These are phyloP conservation scores for Pseudogymnoascus sp. DNA, from an alignment of 2,329 filamentous ascomycete species.

Conservation along the genomic window DNA sequence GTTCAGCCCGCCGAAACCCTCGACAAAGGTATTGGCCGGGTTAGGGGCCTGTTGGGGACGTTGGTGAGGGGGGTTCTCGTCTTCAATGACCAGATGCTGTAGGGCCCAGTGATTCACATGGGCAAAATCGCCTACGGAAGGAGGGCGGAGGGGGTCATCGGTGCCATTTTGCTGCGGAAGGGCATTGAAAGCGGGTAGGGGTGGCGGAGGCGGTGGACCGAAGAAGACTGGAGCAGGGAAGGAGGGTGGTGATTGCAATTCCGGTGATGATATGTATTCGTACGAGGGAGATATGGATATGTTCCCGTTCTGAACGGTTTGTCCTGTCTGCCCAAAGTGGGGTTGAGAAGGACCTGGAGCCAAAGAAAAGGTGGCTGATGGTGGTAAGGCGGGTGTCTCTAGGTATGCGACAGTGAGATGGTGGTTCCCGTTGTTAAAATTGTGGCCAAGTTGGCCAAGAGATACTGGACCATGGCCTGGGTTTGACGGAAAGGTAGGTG, in stretches of 20 bases:
- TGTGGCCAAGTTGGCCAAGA: neutral
- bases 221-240: neutral
- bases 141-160: neutral
- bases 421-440: neutral
- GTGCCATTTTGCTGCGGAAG: neutral
- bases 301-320: neutral
- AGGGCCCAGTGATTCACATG: conserved; percentile 1
- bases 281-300: neutral
- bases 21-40: neutral
- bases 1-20: neutral
- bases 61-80: neutral
- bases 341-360: neutral
- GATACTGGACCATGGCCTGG: neutral
- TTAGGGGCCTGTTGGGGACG: neutral
- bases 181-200: neutral
- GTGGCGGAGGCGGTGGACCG: neutral
- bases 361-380: neutral
- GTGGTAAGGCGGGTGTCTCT: neutral
- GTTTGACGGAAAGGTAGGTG: neutral
- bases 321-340: neutral
- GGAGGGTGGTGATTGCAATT: neutral
- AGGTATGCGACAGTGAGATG: neutral
- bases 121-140: neutral
- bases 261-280: neutral
- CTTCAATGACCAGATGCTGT: neutral